A percentile compares a stretch with the other conserved stretches of the same genome.
phyloP scores from a whole-genome alignment of 345 rosid species.

The Durio zibethinus region DNA sequence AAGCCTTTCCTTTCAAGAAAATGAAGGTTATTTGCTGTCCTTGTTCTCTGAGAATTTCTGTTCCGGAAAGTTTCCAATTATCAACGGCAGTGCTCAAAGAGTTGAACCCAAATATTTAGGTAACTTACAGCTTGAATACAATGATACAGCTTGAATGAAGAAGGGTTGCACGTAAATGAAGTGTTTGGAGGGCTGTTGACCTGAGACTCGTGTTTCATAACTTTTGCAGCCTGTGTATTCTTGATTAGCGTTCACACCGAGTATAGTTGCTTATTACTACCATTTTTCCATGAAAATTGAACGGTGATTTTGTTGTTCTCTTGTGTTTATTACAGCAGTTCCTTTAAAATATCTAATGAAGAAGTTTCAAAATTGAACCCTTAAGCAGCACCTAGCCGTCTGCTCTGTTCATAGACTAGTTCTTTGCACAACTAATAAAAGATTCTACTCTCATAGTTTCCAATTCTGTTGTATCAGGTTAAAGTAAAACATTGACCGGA shows the following conservation, averaged over 20 bases:
- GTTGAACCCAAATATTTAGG: neutral
- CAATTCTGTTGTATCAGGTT: neutral
- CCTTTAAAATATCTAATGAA: neutral
- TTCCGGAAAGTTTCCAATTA: neutral
- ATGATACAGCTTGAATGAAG: neutral
- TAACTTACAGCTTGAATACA: neutral
- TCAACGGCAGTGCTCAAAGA: neutral
- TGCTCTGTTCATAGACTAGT: neutral
- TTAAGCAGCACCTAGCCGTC: neutral
- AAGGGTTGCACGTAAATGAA: too few species aligned
- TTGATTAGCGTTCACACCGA: neutral
- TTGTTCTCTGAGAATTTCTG: neutral
- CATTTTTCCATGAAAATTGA: neutral
- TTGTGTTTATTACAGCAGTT: neutral
- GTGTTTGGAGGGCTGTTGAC: neutral
- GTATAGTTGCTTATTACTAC: neutral
- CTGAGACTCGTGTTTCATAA: neutral
- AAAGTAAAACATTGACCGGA: neutral
- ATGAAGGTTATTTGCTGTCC: slow-evolving; percentile 19
- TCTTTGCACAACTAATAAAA: neutral
- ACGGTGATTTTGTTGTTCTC: neutral
- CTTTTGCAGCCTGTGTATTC: neutral
- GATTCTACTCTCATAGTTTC: neutral
- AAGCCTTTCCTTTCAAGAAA: slow-evolving; percentile 50
- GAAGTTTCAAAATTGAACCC: neutral